These are phyloP conservation scores for Epicoccum nigrum DNA, from an alignment of 2,329 filamentous ascomycete species.

Conservation along the genomic window DNA sequence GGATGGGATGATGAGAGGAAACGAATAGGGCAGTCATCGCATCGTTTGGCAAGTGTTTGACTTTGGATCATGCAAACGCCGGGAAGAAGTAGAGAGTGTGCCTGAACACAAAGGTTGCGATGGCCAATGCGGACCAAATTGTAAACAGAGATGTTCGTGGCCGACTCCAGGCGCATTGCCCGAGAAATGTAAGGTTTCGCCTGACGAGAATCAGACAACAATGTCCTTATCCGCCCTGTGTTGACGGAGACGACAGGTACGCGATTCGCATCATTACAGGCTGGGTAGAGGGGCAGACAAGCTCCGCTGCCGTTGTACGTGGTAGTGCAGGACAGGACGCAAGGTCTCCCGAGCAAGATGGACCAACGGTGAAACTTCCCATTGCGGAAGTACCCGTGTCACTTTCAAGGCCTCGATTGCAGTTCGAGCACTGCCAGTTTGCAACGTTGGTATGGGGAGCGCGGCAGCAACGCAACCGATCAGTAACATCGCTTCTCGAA, in stretches of 20 bases:
- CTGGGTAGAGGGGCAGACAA: conserved; percentile 21
- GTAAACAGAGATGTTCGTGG: conserved; percentile 15
- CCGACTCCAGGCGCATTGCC: conserved; percentile 23
- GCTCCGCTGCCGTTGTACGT: conserved; percentile 23
- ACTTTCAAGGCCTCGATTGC: conserved; percentile 4
- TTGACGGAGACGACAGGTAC: conserved; percentile 18
- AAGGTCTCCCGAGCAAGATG: conserved; percentile 21
- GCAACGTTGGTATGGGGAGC: not conserved
- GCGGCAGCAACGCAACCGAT: conserved; percentile 4
- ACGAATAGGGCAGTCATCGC: conserved; percentile 36
- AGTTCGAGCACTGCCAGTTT: not conserved
- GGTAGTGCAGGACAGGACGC: conserved; percentile 29
- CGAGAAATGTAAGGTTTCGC: conserved; percentile 27
- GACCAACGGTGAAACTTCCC: conserved; percentile 19
- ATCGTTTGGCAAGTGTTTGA: conserved; percentile 25
- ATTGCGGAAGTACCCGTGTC: conserved; percentile 18
- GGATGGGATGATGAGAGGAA: conserved; percentile 30
- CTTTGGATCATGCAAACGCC: conserved; percentile 3
- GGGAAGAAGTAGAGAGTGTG: conserved; percentile 1
- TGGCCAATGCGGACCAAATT: conserved; percentile 16
- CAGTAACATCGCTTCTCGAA: conserved; percentile 1
- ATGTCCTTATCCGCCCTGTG: conserved; percentile 26
- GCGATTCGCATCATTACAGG: conserved; percentile 20
- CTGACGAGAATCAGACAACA: conserved; percentile 20
- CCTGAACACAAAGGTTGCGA: conserved; percentile 10